Conservation (phyloP, 495 filamentous ascomycete genomes). For the Hypoxylon fragiforme region DNA sequence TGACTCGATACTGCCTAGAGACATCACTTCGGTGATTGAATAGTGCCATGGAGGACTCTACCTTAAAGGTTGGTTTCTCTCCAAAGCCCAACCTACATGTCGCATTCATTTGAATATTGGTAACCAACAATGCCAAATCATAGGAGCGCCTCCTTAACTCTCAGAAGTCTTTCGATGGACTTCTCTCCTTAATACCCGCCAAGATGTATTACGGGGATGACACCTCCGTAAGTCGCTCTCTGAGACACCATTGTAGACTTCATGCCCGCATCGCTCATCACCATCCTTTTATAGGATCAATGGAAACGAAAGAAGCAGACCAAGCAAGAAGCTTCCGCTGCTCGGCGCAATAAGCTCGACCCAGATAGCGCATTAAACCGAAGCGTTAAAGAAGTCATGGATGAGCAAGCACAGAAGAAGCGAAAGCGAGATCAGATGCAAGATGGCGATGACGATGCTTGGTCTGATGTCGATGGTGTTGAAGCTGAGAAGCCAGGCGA, state of each 20-base stretch:
- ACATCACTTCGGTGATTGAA: not conserved
- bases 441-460: constrained; percentile 43
- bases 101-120: constrained; percentile 8
- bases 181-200: constrained; percentile 90
- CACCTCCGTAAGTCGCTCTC: constrained; percentile 68
- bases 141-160: constrained; percentile 87
- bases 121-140: constrained; percentile 27
- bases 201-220: constrained; percentile 91
- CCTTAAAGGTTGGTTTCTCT: constrained; percentile 41
- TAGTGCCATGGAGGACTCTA: constrained; percentile 39
- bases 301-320: constrained; percentile 87
- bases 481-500: constrained; percentile 59
- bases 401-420: constrained; percentile 75
- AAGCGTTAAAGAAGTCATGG: constrained; percentile 82
- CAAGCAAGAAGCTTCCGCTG: constrained; percentile 76
- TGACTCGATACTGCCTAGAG: not conserved
- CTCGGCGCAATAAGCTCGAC: constrained; percentile 80
- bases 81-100: constrained; percentile 3
- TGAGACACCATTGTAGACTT: not conserved
- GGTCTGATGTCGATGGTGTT: constrained; percentile 46
- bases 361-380: constrained; percentile 71
- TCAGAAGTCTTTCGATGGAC: constrained; percentile 83
- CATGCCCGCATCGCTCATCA: constrained; percentile 16
- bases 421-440: constrained; percentile 51
- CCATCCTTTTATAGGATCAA: constrained; percentile 63